phyloP scores from a whole-genome alignment of 306 rosid genomes.

The Prunus campanulata region DNA sequence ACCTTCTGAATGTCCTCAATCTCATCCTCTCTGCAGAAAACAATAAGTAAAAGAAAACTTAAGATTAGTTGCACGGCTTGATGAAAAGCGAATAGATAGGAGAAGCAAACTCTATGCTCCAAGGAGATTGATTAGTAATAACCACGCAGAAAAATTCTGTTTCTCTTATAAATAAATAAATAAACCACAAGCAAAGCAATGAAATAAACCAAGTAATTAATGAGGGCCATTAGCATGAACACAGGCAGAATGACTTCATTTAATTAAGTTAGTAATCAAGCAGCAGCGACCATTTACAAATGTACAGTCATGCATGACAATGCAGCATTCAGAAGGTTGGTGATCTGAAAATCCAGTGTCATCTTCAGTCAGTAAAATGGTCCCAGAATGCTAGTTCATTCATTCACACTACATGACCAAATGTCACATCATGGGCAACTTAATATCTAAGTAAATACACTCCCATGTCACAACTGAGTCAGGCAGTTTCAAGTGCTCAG shows the following conservation, averaged over 20 bases:
- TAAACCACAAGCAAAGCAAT: no score
- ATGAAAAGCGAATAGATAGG: slow-evolving; percentile 23
- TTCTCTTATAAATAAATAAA: no score
- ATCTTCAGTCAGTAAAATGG: background rate
- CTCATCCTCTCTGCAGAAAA: slow-evolving; percentile 84
- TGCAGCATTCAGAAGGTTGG: background rate
- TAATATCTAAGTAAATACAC: background rate
- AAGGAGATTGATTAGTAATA: background rate
- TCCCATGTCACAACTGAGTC: background rate
- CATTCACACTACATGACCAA: background rate
- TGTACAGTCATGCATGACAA: slow-evolving; percentile 3
- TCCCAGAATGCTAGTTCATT: background rate
- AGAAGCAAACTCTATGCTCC: slow-evolving; percentile 4
- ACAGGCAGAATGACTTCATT: slow-evolving; percentile 3
- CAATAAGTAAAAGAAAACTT: slow-evolving; percentile 23
- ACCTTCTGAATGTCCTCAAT: slow-evolving; percentile 99
- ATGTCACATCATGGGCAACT: background rate
- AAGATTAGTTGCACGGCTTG: slow-evolving; percentile 20
- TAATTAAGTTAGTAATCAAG: background rate
- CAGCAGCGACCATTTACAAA: background rate
- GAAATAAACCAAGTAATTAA: background rate
- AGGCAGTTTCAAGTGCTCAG: background rate
- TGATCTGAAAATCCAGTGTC: background rate
- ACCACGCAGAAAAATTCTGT: background rate
- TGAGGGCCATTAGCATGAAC: background rate